phyloP scores from a whole-genome alignment of 768 basidiomycete genomes.

The Tricholoma terreum region DNA sequence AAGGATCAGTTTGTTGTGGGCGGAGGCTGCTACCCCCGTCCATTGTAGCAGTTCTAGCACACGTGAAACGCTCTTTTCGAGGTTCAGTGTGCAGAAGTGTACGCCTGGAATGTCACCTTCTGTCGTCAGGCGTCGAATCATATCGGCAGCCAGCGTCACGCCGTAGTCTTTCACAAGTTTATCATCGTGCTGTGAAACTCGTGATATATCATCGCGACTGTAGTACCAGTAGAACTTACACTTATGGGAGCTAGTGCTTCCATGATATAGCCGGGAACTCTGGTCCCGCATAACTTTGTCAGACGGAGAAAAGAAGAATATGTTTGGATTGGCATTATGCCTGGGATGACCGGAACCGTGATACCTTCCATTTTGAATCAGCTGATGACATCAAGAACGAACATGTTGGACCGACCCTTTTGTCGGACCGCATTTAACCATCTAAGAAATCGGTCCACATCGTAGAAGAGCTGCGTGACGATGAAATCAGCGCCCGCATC shows the following conservation, averaged over 20 bases:
- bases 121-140: constrained; percentile 59
- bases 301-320: constrained; percentile 91
- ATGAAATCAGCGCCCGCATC: constrained; percentile 96
- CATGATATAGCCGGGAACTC: constrained; percentile 67
- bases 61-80: constrained; percentile 91
- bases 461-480: constrained; percentile 96
- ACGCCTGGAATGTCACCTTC: constrained; percentile 67
- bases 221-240: constrained; percentile 40
- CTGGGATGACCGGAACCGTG: constrained; percentile 85
- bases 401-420: constrained; percentile 50
- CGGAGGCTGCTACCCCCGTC: constrained; percentile 44
- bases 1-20: constrained; percentile 65
- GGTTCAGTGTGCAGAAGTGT: constrained; percentile 95
- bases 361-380: constrained; percentile 60
- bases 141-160: constrained; percentile 78
- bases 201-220: neutral
- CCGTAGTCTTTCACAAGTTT: constrained; percentile 93
- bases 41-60: constrained; percentile 80
- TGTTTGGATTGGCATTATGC: constrained; percentile 97
- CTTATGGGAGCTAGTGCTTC: constrained; percentile 70
- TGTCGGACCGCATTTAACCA: constrained; percentile 76
- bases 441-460: constrained; percentile 77
- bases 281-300: constrained; percentile 82
- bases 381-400: neutral
- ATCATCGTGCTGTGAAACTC: constrained; percentile 72